Conservation (phyloP, 306 rosid species). For the Nissolia schottii region DNA sequence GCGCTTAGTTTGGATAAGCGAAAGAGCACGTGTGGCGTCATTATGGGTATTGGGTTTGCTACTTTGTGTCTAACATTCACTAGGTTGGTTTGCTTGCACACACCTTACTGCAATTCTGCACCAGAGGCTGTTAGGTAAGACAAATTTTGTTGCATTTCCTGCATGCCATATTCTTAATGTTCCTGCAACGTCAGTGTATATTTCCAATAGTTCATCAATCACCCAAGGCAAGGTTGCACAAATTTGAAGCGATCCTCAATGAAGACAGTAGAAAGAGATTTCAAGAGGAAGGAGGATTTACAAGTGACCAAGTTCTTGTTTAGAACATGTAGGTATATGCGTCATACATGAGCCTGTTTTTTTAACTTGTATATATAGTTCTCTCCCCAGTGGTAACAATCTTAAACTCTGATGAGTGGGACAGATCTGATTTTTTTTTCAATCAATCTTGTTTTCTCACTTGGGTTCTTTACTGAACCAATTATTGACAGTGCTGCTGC, state of each 20-base stretch:
- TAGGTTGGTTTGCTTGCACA: slow-evolving; percentile 94
- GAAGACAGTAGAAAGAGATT: slow-evolving; percentile 17
- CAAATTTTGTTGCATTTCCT: slow-evolving; percentile 6
- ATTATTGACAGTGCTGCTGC: not conserved
- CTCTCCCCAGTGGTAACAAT: slow-evolving; percentile 14
- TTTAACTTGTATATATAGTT: slow-evolving; percentile 24
- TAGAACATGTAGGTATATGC: not conserved
- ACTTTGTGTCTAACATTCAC: slow-evolving; percentile 80
- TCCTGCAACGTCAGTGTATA: not conserved
- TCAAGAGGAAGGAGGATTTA: not conserved
- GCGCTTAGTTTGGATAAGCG: slow-evolving; percentile 62
- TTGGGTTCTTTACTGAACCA: not conserved
- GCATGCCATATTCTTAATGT: slow-evolving; percentile 3
- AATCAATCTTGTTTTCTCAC: not conserved
- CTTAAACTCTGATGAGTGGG: not conserved
- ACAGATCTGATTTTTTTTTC: not conserved
- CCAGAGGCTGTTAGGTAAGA: slow-evolving; percentile 90
- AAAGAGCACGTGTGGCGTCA: slow-evolving; percentile 67
- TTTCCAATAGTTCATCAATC: slow-evolving; percentile 10
- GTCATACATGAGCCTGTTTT: slow-evolving; percentile 23
- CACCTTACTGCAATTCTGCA: slow-evolving; percentile 98
- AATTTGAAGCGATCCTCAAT: slow-evolving; percentile 23
- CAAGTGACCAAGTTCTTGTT: not conserved
- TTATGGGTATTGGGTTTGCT: slow-evolving; percentile 63
- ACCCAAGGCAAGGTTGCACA: not conserved